These are phyloP conservation scores for Amylostereum areolatum DNA, from an alignment of 1,284 basidiomycete species.

Conservation along the genomic window DNA sequence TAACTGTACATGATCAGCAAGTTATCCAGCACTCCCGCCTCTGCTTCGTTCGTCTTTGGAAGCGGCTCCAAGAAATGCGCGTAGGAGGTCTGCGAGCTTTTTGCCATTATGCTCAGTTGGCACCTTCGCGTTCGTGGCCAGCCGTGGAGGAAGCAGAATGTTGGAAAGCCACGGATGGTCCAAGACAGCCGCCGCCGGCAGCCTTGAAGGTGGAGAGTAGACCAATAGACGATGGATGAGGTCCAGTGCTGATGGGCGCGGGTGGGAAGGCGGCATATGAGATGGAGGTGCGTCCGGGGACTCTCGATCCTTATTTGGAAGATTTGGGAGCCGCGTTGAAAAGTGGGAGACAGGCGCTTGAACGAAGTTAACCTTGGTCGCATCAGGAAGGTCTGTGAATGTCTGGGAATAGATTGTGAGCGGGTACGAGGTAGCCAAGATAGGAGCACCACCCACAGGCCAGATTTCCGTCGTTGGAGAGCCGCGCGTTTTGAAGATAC, in stretches of 20 bases:
- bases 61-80: background rate
- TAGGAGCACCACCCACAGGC: conserved; percentile 49
- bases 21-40: too few species aligned
- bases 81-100: background rate
- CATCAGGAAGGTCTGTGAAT: conserved; percentile 57
- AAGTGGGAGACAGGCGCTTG: conserved; percentile 43
- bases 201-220: conserved; percentile 43
- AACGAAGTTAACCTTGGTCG: conserved; percentile 53
- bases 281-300: conserved; percentile 4
- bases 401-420: conserved; percentile 24
- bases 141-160: conserved; percentile 27
- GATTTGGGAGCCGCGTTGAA: conserved; percentile 44
- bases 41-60: too few species aligned
- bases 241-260: conserved; percentile 28
- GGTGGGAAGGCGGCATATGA: conserved; percentile 19
- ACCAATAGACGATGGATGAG: conserved; percentile 45
- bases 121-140: background rate
- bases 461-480: conserved; percentile 64
- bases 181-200: conserved; percentile 38
- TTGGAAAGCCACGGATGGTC: conserved; percentile 45
- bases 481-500: conserved; percentile 76
- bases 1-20: too few species aligned
- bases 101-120: background rate
- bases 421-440: background rate
- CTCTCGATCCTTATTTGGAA: conserved; percentile 29